phyloP scores from a whole-genome alignment of 2,329 filamentous ascomycete species.

The Exophiala spinifera region DNA sequence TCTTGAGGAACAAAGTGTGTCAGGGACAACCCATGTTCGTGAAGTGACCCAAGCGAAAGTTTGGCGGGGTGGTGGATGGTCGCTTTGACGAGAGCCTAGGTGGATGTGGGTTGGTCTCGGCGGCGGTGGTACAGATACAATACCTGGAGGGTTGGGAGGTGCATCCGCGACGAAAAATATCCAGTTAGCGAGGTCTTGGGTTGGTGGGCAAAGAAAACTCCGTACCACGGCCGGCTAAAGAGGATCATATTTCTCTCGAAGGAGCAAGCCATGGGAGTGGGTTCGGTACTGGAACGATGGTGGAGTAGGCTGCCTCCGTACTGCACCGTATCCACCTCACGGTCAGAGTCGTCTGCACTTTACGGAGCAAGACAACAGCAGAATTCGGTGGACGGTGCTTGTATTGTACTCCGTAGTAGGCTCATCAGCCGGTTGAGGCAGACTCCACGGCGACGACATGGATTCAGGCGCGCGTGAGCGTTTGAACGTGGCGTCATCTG shows the following conservation, averaged over 20 bases:
- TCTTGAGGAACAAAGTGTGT: conserved; percentile 14
- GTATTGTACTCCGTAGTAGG: too few relatives aligned
- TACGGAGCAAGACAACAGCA: neutral
- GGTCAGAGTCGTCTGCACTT: neutral
- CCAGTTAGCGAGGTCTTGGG: conserved; percentile 12
- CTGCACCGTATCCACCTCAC: neutral
- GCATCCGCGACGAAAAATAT: conserved; percentile 13
- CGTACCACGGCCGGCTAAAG: conserved; percentile 7
- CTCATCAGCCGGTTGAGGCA: neutral
- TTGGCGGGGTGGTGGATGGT: conserved; percentile 13
- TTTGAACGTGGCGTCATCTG: conserved; percentile 8
- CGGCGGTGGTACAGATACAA: conserved; percentile 15
- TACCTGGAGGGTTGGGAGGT: conserved; percentile 17
- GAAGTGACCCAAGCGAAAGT: conserved; percentile 4
- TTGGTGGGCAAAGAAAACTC: conserved; percentile 10
- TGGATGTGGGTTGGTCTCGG: neutral
- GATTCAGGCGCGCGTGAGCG: neutral
- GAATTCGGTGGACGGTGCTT: neutral
- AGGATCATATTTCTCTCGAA: conserved; percentile 4
- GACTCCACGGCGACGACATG: neutral
- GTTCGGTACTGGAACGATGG: neutral
- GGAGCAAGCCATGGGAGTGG: neutral
- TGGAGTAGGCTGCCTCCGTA: neutral
- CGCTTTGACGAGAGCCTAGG: conserved; percentile 14
- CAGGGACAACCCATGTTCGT: conserved; percentile 22